These are phyloP conservation scores for Asparagopsis taxiformis DNA, from an alignment of 31 red algal genomes.

Conservation along the genomic window DNA sequence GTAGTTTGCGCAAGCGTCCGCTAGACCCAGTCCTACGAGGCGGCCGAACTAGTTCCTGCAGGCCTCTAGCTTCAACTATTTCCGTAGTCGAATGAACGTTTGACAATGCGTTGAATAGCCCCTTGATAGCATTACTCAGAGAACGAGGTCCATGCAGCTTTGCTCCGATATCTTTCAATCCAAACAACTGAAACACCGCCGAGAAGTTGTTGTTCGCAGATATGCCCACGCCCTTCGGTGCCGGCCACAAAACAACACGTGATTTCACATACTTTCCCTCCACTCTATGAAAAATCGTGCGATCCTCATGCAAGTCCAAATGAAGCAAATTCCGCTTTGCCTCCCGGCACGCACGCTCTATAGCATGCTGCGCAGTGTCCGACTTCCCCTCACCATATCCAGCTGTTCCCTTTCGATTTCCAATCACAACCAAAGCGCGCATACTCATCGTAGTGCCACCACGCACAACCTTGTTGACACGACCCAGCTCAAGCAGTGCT, in stretches of 20 bases:
- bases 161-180: constrained; percentile 84
- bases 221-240: constrained; percentile 68
- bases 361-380: constrained; percentile 69
- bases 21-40: not conserved
- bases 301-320: constrained; percentile 53
- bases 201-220: constrained; percentile 80
- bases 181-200: constrained; percentile 81
- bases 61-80: constrained; percentile 45
- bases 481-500: constrained; percentile 78
- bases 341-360: constrained; percentile 80
- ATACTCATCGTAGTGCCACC: constrained; percentile 79
- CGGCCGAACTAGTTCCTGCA: constrained; percentile 7
- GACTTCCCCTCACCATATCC: constrained; percentile 92
- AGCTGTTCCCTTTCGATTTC: constrained; percentile 84
- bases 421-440: constrained; percentile 81
- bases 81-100: constrained; percentile 42
- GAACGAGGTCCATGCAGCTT: constrained; percentile 85
- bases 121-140: constrained; percentile 79
- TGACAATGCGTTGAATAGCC: constrained; percentile 84
- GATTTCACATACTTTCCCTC: constrained; percentile 66
- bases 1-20: not conserved
- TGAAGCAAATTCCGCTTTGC: constrained; percentile 74
- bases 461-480: constrained; percentile 79
- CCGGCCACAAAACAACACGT: constrained; percentile 78
- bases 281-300: constrained; percentile 72